phyloP scores from a whole-genome alignment of 148 eudicot genomes.

The Cornus controversa region DNA sequence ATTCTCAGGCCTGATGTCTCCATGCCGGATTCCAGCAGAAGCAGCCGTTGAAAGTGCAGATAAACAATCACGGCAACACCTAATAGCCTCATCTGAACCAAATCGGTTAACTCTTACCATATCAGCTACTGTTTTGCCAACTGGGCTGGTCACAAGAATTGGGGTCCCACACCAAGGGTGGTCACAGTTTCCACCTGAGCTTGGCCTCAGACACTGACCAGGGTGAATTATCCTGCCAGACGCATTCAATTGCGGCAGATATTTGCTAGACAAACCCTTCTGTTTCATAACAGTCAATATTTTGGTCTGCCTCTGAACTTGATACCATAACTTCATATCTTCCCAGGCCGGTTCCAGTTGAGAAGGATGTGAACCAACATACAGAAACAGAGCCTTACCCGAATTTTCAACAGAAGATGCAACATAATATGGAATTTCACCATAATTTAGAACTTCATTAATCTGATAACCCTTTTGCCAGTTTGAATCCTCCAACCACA shows the following conservation, averaged over 20 bases:
- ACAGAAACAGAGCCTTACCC: conserved; percentile 51
- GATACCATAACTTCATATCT: conserved; percentile 94
- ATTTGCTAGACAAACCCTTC: conserved; percentile 69
- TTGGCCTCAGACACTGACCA: conserved; percentile 58
- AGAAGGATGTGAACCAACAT: conserved; percentile 87
- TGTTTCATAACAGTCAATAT: conserved; percentile 81
- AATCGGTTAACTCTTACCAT: conserved; percentile 59
- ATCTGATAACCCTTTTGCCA: conserved; percentile 67
- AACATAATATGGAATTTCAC: conserved; percentile 61
- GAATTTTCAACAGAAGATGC: conserved; percentile 65
- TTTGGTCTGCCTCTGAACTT: conserved; percentile 96
- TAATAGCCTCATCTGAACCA: conserved; percentile 65
- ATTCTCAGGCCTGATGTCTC: conserved; percentile 89
- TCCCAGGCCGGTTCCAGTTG: conserved; percentile 91
- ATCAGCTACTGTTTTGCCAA: conserved; percentile 63
- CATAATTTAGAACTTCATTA: conserved; percentile 57
- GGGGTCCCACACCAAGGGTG: conserved; percentile 92
- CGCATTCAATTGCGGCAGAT: conserved; percentile 66
- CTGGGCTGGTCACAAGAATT: conserved; percentile 76
- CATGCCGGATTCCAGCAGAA: conserved; percentile 72
- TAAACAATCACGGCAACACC: conserved; percentile 93
- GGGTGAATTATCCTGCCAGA: conserved; percentile 79
- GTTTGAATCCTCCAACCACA: conserved; percentile 74
- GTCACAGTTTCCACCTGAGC: conserved; percentile 61
- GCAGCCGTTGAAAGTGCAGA: conserved; percentile 69